Evolutionary conservation across 345 rosid species (phyloP).

Genomic region (Abelmoschus esculentus): DNA sequence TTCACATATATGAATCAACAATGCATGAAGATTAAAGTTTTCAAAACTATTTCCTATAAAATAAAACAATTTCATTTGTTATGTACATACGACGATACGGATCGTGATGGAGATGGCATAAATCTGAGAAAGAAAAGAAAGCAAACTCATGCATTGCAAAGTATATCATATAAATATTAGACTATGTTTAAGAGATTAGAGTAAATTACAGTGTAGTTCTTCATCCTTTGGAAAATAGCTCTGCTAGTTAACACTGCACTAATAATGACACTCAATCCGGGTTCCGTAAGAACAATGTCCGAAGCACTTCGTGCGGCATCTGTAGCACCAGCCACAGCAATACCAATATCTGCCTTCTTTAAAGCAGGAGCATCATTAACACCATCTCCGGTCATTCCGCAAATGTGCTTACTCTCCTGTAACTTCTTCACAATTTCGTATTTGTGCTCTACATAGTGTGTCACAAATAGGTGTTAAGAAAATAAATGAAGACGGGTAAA

Average conservation of each 20-base stretch:
- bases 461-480: neutral
- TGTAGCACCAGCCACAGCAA: conserved; percentile 93
- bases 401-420: conserved; percentile 75
- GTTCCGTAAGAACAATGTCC: conserved; percentile 69
- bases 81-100: conserved; percentile 69
- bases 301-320: conserved; percentile 89
- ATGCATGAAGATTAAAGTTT: neutral
- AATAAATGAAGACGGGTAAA: neutral
- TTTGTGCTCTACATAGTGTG: conserved; percentile 52
- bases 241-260: conserved; percentile 85
- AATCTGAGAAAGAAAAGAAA: conserved; percentile 34
- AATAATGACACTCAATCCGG: conserved; percentile 82
- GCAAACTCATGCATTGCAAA: neutral
- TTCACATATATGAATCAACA: neutral
- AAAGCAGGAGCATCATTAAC: conserved; percentile 94
- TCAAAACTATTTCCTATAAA: conserved; percentile 4
- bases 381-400: conserved; percentile 98
- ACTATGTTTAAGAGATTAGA: neutral
- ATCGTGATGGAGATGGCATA: conserved; percentile 95
- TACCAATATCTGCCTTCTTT: conserved; percentile 92
- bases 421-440: conserved; percentile 94
- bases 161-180: neutral
- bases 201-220: conserved; percentile 70
- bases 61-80: neutral
- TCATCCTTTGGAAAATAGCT: conserved; percentile 93